Evolutionary conservation across 257 asterid genomes (phyloP), one percentile per base, ranked within the genome.

Genomic region (Dorcoceras hygrometricum): DNA sequence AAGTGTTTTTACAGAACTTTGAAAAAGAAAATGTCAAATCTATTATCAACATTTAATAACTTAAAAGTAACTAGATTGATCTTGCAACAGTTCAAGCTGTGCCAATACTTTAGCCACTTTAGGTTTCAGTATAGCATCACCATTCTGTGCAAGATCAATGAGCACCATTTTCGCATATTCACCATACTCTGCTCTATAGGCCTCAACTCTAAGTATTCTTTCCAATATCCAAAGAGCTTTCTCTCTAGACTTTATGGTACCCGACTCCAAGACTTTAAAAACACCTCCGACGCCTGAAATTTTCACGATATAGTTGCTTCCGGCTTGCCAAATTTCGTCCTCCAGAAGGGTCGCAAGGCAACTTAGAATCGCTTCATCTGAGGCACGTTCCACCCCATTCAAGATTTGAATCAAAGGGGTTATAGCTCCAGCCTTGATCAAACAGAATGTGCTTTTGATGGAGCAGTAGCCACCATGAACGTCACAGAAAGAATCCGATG

Each of bases 181-280:
- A 29, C 84, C 86, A 71, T 80, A 79, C 73, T 79, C 67, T 28
- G 22, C 78, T 80, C 91, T 83, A 46, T 78, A 69, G 27, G 62
- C 79, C 56, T 86, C 95, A 19, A 83, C 73, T 63, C 85, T 80
- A 23, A 92, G 82, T 20, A 86, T 29, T 63, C 85, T 84, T 58
- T 90, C 96, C 83, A 93, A 68, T 59, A 88, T 85, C 96, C 95
- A 84, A 19, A 89, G 77, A 0, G 86, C 87, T 65, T 69, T 87
- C 76, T 86, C 95, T 66, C 70, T 74, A 18, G 95, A 76, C 81
- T 82, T 80, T 20, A 75, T 39, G 67, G 83, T 86, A 69, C 97
- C 97, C 11, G 67, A 67, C 51, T 80, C 61, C 10, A 88, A 71
- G 29, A 82, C 84, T 64, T 75, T 82, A 5, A 83, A 61, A 48